Evolutionary conservation across 768 basidiomycete species (phyloP), one percentile per base, ranked within the genome.

Genomic region (Gyrodon lividus): DNA sequence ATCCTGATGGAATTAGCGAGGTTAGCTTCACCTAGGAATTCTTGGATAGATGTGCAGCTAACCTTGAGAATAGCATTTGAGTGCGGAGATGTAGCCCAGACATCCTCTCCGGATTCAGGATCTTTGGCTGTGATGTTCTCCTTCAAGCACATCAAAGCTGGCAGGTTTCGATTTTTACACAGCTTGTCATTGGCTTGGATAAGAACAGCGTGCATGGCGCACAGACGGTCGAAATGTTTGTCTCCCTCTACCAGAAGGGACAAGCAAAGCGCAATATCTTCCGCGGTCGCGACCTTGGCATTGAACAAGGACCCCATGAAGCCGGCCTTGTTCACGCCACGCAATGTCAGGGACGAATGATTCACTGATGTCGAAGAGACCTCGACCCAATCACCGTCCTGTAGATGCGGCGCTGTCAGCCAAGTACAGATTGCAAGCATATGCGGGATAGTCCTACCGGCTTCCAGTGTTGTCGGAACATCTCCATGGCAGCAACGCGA

Each of bases 121-220:
- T 56, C 37, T 46, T 22, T 51, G 5, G 42, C 5, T 12, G 50
- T 58, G 28, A 71, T 48, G 16, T 10, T 30, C 14, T 48, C 39
- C 38, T 46, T 58, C 50, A 71, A 69, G 4, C 42, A 34, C 30
- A 51, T 52, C 10, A 70, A 44, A 22, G 50, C 33, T 7, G 46
- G 39, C 34, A 59, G 48, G 46, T 62, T 55, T 22, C 58, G 60
- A 19, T 37, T 52, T 43, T 65, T 66, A 60, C 70, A 70, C 26
- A 74, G 43, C 54, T 61, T 64, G 42, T 67, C 60, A 43, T 70
- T 66, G 43, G 68, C 63, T 43, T 67, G 67, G 22, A 60, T 42
- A 28, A 73, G 33, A 23, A 73, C 23, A 0, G 72, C 72, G 17
- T 72, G 73, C 54, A 69, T 68, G 3, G 70, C 73, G 38, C 65